Base-by-base conservation (phyloP, 2,329 filamentous ascomycete genomes). In the Ploettnerulaceae sp. region DNA sequence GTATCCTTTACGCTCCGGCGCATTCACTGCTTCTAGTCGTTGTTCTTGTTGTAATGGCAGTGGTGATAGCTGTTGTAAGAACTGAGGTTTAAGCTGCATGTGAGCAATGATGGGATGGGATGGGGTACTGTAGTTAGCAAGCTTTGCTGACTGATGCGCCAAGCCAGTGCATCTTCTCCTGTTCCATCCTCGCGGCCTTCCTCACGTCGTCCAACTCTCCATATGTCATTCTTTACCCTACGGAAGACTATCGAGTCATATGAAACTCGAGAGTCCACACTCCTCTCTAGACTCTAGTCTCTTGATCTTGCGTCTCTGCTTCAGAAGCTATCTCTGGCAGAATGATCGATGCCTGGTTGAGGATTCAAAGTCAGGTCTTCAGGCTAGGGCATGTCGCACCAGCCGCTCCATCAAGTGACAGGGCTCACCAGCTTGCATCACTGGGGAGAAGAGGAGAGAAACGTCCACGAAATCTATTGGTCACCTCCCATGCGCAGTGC, bases 261-360 rank as follows among this genome's bases (percentile, higher is more conserved):
- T n/a, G n/a, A n/a, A n/a, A n/a, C n/a, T n/a, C n/a, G n/a, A n/a
- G n/a, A n/a, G n/a, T n/a, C n/a, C n/a, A n/a, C n/a, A n/a, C n/a
- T n/a, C n/a, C n/a, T n/a, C n/a, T n/a, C n/a, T n/a, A n/a, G n/a
- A n/a, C n/a, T n/a, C n/a, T n/a, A n/a, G n/a, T 31, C 25, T 24
- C 17, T 29, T 40, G 37, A 28, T 29, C 17, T 21, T 21, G 21
- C 21, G 24, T 29, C 31, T 31, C 17, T 7, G 6, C 11, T 29
- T n/a, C 3, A 29, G 14, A 40, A 24, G 15, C 4, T 14, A 21
- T n/a, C n/a, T n/a, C n/a, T n/a, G n/a, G 17, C 68, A 69, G 35
- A 68, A 32, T 35, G 49, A 41, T 42, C 39, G 31, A 42, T 29
- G 31, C 39, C 31, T 24, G 12, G 25, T 24, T 26, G 25, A 25